Base-by-base conservation (phyloP, 805 yeast genomes). In the Ogataea wickerhamii region DNA sequence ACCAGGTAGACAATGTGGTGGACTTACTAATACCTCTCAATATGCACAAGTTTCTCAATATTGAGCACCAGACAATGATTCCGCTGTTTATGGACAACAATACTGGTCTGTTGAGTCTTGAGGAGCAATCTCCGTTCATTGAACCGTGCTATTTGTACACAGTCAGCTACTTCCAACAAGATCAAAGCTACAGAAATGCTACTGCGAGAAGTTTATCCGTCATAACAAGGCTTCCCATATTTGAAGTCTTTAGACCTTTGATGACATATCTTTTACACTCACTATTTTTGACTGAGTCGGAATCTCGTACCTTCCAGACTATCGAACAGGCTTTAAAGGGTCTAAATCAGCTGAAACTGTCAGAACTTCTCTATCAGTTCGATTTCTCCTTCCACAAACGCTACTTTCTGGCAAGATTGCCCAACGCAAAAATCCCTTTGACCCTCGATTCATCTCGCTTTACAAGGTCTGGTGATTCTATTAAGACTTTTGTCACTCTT, bases 41-140 rank as follows among this genome's bases (percentile, higher is more conserved):
- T 32, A 80, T 81, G 47, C 63, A 60, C 26, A 63, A 63, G 33
- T 54, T 48, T 17, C 66, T 71, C 31, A 62, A 74, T 31, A 68
- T 61, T n/a, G 79, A 78, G 39, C 82, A 80, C 52, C 78, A 66
- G 46, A 78, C 86, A 0, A 53, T 73, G 6, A 73, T 80, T 44
- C 67, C 80, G 12, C 54, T 82, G 8, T 78, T 70, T 55, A 46
- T 56, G 4, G 49, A 56, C 32, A 21, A 36, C 2, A 19, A 30
- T 4, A 31, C 53, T 4, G 49, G 53, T 2, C 19, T 40, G 11
- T 32, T 58, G 18, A 39, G 46, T 25, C 49, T 47, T 37, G 19
- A 44, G 3, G 41, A 40, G n/a, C 48, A 41, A 12, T 24, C 37
- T 13, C 25, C 29, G 6, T 34, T 37, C 6, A 38, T 37, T 21